Evolutionary conservation across 2,329 filamentous ascomycete species (phyloP).

Genomic region (Emmonsiellopsis sp.): DNA sequence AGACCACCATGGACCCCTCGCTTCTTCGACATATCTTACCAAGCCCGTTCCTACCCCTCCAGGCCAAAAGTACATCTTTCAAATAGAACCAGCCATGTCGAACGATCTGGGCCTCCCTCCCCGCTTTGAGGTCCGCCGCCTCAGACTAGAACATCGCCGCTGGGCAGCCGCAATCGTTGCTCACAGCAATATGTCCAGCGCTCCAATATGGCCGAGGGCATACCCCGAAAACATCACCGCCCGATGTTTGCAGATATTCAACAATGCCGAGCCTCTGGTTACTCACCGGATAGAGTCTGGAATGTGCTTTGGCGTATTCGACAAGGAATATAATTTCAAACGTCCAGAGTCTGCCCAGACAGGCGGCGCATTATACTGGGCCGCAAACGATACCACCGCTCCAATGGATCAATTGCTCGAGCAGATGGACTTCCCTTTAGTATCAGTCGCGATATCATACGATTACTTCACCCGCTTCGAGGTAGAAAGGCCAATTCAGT

Average conservation of each 20-base stretch:
- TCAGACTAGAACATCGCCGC: slow-evolving; percentile 7
- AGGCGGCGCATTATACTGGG: slow-evolving; percentile 15
- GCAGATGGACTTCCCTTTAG: slow-evolving; percentile 32
- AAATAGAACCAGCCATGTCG: too few relatives aligned
- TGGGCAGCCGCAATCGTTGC: slow-evolving; percentile 9
- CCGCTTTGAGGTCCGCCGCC: slow-evolving; percentile 11
- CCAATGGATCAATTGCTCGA: slow-evolving; percentile 9
- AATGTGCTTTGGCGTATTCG: slow-evolving; percentile 29
- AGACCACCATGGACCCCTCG: too few relatives aligned
- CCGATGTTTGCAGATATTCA: too few relatives aligned
- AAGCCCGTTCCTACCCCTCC: background rate
- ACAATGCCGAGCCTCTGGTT: slow-evolving; percentile 19
- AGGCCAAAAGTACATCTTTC: background rate
- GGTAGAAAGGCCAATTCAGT: slow-evolving; percentile 8
- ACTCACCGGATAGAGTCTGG: slow-evolving; percentile 25
- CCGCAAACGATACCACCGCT: slow-evolving; percentile 6
- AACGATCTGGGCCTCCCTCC: background rate
- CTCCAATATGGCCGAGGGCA: slow-evolving; percentile 11
- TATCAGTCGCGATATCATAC: slow-evolving; percentile 27
- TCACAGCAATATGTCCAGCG: slow-evolving; percentile 13
- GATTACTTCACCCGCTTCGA: slow-evolving; percentile 19
- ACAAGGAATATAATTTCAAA: slow-evolving; percentile 29
- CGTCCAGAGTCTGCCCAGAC: slow-evolving; percentile 17
- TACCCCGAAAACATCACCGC: slow-evolving; percentile 6
- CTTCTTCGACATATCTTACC: background rate